Conservation (phyloP, 176 grass and related monocot species). For the Thalia dealbata region DNA sequence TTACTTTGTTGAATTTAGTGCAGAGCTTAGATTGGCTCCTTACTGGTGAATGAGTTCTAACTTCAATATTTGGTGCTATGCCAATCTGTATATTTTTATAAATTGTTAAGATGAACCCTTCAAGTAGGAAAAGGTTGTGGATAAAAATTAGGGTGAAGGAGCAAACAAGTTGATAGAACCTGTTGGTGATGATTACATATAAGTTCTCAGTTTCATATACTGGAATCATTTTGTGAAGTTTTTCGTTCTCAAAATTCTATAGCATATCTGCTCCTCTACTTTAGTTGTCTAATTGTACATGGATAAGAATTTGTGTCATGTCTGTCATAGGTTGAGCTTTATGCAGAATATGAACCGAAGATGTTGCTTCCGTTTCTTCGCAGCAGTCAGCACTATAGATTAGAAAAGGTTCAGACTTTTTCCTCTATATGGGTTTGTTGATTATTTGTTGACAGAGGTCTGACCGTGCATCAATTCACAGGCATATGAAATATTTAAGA, state of each 20-base stretch:
- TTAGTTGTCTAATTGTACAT: not conserved
- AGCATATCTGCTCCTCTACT: not conserved
- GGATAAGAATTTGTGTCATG: constrained; percentile 1
- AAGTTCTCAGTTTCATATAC: too few relatives aligned
- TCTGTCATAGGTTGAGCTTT: constrained; percentile 68
- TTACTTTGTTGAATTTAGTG: too few relatives aligned
- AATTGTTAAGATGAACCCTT: too few relatives aligned
- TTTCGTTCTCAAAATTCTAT: not conserved
- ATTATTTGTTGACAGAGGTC: not conserved
- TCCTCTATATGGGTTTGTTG: not conserved
- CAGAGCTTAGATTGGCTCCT: too few relatives aligned
- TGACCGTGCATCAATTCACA: constrained; percentile 18
- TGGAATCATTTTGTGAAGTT: not conserved
- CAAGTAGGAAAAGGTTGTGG: too few relatives aligned
- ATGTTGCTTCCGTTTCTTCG: constrained; percentile 89
- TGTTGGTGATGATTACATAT: too few relatives aligned
- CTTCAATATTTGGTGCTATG: too few relatives aligned
- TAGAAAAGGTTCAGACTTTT: constrained; percentile 57
- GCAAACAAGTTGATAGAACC: too few relatives aligned
- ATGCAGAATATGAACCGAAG: constrained; percentile 79
- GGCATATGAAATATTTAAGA: constrained; percentile 81
- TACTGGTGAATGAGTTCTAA: too few relatives aligned
- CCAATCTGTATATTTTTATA: too few relatives aligned
- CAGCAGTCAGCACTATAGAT: constrained; percentile 82
- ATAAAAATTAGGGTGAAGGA: too few relatives aligned